Base-by-base conservation (phyloP, 148 eudicot species). In the Rhododendron simsii region DNA sequence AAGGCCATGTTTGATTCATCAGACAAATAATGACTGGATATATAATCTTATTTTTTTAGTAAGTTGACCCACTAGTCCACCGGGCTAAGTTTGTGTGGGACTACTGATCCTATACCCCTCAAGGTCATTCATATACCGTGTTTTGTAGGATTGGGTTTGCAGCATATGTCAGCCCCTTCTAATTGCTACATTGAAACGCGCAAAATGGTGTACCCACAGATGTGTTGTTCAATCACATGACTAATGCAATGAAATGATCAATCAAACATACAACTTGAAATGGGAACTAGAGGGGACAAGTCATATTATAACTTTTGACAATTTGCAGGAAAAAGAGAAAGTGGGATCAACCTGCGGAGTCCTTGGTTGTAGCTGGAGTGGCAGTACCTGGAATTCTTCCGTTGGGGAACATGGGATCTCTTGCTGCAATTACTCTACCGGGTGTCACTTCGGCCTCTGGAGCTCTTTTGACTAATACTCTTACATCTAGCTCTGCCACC, bases 281-380 rank as follows among this genome's bases (percentile, higher is more conserved):
- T 69, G 16, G 76, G 41, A 3, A 30, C 76, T n/a, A 33, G 23
- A 20, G 33, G 59, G 83, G 76, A n/a, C n/a, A 3, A 28, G 11
- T 85, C 23, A 3, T 41, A 44, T 59, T 15, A 44, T 44, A 18
- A 78, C 77, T 85, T 26, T 59, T 23, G 48, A 30, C 75, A 44
- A 87, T 61, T 85, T 90, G 76, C 86, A 96, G 99, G 87, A 94
- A 87, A 88, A 95, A 93, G 94, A 92, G 98, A 84, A 95, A 88
- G 90, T 96, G 98, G 99, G 99, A 96, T 92, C 98, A 94, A 88
- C 98, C 98, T 37, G 99, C 93, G 4, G 94, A 95, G 89, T 90
- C 95, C 47, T 90, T 96, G 87, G 86, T 92, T 82, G 85, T 96
- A 53, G 91, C 89, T 35, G 94, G 94, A 79, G 84, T 89, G 74